Base-by-base conservation (phyloP, 73 alveolate species). In the Blepharisma stoltei region DNA sequence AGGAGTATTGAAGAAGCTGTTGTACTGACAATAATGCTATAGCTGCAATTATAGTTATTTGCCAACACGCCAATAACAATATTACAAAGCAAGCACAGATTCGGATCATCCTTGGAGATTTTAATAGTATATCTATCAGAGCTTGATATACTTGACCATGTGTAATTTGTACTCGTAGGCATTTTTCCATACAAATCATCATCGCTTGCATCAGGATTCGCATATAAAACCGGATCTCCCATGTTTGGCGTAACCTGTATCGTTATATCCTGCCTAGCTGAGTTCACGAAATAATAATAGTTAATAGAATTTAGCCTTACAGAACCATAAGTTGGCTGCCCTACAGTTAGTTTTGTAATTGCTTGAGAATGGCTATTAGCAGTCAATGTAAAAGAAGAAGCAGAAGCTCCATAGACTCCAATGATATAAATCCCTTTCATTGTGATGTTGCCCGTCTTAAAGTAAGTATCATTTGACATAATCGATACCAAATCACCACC, bases 381-480 rank as follows among this genome's bases (percentile, higher is more conserved):
- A 7, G 45, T 44, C 9, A 69, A 14, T 38, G 75, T 37, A 46
- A 69, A 69, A 38, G 79, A 69, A n/a, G 67, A 44, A n/a, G 37
- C 71, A 25, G 32, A 44, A 11, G 32, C 32, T 7, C 60, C 60
- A 9, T 11, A 18, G 4, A 69, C 43, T 44, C 79, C 79, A n/a
- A 69, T 69, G 60, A 14, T 44, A 43, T 69, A 69, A 69, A 43
- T 69, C 20, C 79, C 79, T 44, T 69, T 69, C 67, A 69, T 44
- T 11, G 79, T 9, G 1, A 7, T 25, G 25, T 6, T 53, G 23
- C 23, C 32, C 18, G 32, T 52, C n/a, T 69, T 44, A 5, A 69
- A 69, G 5, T 37, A 69, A 44, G 37, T 44, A 25, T 69, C 79
- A 69, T 38, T 43, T 69, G 18, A 14, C n/a, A 20, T 69, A 14